Evolutionary conservation across 192 early-diverging fungal genomes (phyloP).

Genomic region (Mortierella claussenii): DNA sequence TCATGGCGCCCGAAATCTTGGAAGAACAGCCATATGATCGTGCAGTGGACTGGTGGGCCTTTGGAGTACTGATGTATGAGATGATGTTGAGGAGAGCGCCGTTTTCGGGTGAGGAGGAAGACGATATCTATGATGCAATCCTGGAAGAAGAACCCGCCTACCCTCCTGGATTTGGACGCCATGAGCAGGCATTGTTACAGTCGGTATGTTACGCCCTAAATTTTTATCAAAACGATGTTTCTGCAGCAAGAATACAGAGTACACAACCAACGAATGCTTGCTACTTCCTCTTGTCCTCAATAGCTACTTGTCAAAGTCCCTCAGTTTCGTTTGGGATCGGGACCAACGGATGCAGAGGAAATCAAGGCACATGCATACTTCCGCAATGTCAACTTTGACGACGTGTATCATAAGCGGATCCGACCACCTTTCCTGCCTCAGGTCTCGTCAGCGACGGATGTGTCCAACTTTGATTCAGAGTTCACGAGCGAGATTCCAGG

Average conservation of each 20-base stretch:
- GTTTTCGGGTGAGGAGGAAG: constrained; percentile 96
- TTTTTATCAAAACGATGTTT: no score
- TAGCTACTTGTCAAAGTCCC: constrained; percentile 69
- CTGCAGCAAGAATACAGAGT: no score
- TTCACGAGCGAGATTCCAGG: constrained; percentile 63
- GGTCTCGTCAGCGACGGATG: constrained; percentile 62
- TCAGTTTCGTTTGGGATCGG: constrained; percentile 68
- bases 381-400: constrained; percentile 80
- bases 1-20: constrained; percentile 99
- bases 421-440: constrained; percentile 76
- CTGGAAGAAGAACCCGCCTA: constrained; percentile 95
- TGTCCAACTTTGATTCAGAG: constrained; percentile 67
- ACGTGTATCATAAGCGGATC: constrained; percentile 72
- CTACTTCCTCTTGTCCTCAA: background rate
- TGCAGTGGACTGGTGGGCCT: constrained; percentile 99
- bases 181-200: constrained; percentile 60
- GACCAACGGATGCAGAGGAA: constrained; percentile 67
- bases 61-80: constrained; percentile 86
- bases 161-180: constrained; percentile 64
- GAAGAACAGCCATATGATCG: constrained; percentile 93
- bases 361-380: constrained; percentile 86
- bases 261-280: no score
- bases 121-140: constrained; percentile 98
- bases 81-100: constrained; percentile 94
- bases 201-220: constrained; percentile 56